Evolutionary conservation across 352 stramenopile species (phyloP).

Genomic region (Lagenidium sp.): DNA sequence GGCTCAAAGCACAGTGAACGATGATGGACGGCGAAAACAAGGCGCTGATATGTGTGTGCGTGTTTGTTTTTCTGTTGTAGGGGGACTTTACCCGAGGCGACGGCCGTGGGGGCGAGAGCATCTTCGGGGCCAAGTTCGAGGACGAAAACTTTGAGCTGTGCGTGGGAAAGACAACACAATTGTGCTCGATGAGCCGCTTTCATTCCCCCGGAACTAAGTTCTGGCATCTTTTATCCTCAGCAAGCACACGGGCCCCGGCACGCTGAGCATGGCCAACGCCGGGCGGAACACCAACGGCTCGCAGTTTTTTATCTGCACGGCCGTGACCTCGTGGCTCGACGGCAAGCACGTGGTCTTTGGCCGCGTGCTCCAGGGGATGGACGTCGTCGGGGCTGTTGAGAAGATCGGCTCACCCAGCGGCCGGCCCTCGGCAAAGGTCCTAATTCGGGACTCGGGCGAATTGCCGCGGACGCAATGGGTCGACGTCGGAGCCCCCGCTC

Average conservation of each 20-base stretch:
- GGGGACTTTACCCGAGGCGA: conserved; percentile 78
- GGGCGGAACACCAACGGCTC: conserved; percentile 92
- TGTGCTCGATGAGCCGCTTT: conserved; percentile 4
- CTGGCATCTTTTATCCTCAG: conserved; percentile 2
- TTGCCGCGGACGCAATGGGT: conserved; percentile 51
- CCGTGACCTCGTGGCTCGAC: conserved; percentile 89
- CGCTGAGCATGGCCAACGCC: conserved; percentile 81
- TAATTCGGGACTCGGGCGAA: conserved; percentile 94
- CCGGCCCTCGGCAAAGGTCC: conserved; percentile 75
- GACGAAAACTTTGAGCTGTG: conserved; percentile 86
- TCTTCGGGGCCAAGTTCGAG: conserved; percentile 71
- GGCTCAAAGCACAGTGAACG: too few species aligned
- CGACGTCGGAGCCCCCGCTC: too few species aligned
- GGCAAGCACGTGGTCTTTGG: conserved; percentile 89
- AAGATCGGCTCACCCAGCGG: conserved; percentile 88
- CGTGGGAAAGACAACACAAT: too few species aligned
- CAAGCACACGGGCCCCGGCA: conserved; percentile 65
- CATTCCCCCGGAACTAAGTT: neutral
- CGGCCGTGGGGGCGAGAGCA: conserved; percentile 65
- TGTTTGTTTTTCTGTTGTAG: too few species aligned
- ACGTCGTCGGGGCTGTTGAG: conserved; percentile 96
- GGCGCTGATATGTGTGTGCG: too few species aligned
- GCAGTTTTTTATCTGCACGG: conserved; percentile 97
- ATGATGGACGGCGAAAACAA: too few species aligned
- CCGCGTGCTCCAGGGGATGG: conserved; percentile 92